Evolutionary conservation across 1,284 basidiomycete species (phyloP), one percentile per base, ranked within the genome.

Genomic region (Fomitopsis betulina): DNA sequence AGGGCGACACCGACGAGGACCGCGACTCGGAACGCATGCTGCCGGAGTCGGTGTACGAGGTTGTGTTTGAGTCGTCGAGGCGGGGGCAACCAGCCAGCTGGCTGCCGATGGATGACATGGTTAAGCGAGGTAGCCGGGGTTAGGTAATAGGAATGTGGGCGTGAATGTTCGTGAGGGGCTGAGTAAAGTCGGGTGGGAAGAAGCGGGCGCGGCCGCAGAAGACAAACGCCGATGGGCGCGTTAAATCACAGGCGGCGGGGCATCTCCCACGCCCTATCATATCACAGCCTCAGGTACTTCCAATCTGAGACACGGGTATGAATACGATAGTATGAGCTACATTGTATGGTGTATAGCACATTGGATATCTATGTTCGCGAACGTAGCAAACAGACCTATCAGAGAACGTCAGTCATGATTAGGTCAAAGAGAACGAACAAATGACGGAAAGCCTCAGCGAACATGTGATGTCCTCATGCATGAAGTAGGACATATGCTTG

Each of bases 401-500:
- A 27, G 45, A 17, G 45, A 9, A 7, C 4, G 45, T 30, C 45
- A 47, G 27, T 47, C 25, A 51, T 21, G 49, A 4, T 8, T 5
- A 19, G 7, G 3, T 9, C 12, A 33, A 19, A 33, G 15, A 12
- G 9, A 35, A 51, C 2, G 9, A 40, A 23, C 8, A 21, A 40
- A 40, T 6, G 17, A n/a, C n/a, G 53, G 49, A 35, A 55, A 65
- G 69, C 68, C 75, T 81, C 80, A 81, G 79, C 64, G 64, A 72
- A 74, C 49, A 75, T 73, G 64, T 62, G 54, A 61, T 73, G 68
- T 81, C 79, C 79, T 73, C 42, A 56, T 49, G 76, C 79, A 79
- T 75, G 70, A 69, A 58, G 65, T 81, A 79, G 76, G 80, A 82
- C 81, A 82, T 82, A 82, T 82, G 80, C 80, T 82, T 82, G 80